Conservation (phyloP, 768 basidiomycete genomes). For the Amanita fuliginea region DNA sequence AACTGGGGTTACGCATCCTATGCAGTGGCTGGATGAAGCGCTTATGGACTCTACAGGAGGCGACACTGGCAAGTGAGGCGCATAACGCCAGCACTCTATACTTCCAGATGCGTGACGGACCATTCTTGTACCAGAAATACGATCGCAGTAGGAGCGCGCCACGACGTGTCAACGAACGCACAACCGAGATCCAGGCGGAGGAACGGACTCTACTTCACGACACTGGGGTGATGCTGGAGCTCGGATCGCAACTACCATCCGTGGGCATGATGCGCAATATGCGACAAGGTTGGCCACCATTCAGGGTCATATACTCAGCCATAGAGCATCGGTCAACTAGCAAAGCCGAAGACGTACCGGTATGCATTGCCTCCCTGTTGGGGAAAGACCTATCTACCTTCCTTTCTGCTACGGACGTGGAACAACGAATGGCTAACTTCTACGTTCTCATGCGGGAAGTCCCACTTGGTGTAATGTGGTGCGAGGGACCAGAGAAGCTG, state of each 20-base stretch:
- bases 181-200: not conserved
- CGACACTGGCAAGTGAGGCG: not conserved
- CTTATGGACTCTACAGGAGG: not conserved
- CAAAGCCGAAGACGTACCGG: not conserved
- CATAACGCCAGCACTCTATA: not conserved
- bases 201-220: not conserved
- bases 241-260: not conserved
- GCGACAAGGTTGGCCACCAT: not conserved
- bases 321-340: not conserved
- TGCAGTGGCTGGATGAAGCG: not conserved
- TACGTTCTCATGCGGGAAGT: not conserved
- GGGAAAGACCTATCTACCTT: not conserved
- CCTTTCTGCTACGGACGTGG: not conserved
- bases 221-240: not conserved
- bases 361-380: not conserved
- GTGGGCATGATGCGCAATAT: not conserved
- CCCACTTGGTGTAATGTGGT: not conserved
- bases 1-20: not conserved
- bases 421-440: not conserved
- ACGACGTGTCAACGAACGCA: not conserved
- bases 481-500: not conserved
- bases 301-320: not conserved
- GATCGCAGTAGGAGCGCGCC: not conserved
- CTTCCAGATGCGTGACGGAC: not conserved
- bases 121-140: not conserved